Evolutionary conservation across 768 basidiomycete species (phyloP).

Genomic region (Bullera alba): DNA sequence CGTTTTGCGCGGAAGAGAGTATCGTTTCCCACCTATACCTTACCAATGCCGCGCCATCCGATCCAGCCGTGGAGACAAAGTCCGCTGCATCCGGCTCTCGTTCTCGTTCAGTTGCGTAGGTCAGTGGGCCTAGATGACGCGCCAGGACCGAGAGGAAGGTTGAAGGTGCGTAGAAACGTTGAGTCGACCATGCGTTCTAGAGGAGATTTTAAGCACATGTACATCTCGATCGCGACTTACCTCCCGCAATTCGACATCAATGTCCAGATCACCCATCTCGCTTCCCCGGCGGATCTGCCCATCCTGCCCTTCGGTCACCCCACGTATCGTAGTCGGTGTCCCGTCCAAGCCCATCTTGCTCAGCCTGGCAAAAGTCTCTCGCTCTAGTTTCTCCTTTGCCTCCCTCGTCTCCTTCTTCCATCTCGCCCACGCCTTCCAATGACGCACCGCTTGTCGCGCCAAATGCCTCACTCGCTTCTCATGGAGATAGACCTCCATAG

Average conservation of each 20-base stretch:
- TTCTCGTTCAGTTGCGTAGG: constrained; percentile 2
- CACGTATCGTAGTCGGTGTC: background rate
- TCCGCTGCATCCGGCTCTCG: no score
- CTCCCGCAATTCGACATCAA: constrained; percentile 1
- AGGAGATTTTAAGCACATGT: background rate
- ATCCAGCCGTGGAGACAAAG: no score
- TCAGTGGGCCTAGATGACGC: constrained; percentile 18
- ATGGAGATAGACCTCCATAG: constrained; percentile 5
- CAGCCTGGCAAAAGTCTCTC: constrained; percentile 13
- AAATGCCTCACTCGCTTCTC: constrained; percentile 13
- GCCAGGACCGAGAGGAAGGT: constrained; percentile 29
- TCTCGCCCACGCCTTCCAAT: constrained; percentile 23
- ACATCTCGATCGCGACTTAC: background rate
- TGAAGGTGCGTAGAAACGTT: constrained; percentile 25
- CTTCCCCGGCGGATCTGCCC: background rate
- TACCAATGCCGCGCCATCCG: background rate
- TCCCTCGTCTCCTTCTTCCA: constrained; percentile 12
- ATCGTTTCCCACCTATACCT: background rate
- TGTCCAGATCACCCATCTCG: background rate
- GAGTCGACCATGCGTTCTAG: background rate
- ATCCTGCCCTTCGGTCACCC: background rate
- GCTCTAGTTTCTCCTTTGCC: constrained; percentile 5
- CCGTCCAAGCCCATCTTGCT: constrained; percentile 22
- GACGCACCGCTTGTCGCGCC: constrained; percentile 1
- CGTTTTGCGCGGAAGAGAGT: background rate